Percentiles rank a stretch among this genome's conserved stretches.
Conservation (phyloP, 441 rosid genomes). For the Gossypium gossypioides region DNA sequence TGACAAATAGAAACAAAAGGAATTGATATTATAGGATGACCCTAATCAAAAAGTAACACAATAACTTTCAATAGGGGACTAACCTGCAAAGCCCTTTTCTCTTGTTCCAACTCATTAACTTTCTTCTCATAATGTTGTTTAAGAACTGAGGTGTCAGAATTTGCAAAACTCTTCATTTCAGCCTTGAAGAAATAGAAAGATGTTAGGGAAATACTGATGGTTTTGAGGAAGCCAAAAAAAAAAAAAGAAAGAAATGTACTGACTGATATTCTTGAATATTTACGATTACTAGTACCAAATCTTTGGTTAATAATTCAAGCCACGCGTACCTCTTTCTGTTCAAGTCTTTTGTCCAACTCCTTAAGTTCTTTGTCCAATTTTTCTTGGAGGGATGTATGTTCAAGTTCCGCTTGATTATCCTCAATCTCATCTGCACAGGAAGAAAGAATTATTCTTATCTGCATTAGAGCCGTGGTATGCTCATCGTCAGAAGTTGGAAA, state of each 20-base stretch:
- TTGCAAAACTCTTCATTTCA: conserved; percentile 74
- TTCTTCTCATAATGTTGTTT: conserved; percentile 94
- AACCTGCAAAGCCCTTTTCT: conserved; percentile 75
- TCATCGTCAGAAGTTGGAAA: not conserved
- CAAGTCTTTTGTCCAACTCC: conserved; percentile 77
- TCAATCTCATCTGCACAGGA: conserved; percentile 54
- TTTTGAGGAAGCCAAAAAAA: not conserved
- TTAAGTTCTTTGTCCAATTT: conserved; percentile 75
- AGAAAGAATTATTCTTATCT: conserved; percentile 7
- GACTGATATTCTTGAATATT: not conserved
- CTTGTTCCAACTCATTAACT: conserved; percentile 75
- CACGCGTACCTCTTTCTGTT: conserved; percentile 70
- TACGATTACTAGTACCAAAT: not conserved
- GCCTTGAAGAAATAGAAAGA: conserved; percentile 44
- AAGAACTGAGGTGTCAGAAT: conserved; percentile 69
- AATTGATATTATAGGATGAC: not conserved
- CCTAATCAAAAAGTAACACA: not conserved
- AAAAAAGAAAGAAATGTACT: not conserved
- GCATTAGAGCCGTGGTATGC: not conserved
- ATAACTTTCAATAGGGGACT: conserved; percentile 10
- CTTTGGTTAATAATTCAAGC: not conserved
- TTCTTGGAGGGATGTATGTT: conserved; percentile 84
- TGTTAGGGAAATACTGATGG: not conserved
- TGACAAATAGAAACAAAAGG: conserved; percentile 11
- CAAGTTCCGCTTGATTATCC: conserved; percentile 67